Evolutionary conservation across 176 grass and related monocot species (phyloP).

Genomic region (Typha latifolia): DNA sequence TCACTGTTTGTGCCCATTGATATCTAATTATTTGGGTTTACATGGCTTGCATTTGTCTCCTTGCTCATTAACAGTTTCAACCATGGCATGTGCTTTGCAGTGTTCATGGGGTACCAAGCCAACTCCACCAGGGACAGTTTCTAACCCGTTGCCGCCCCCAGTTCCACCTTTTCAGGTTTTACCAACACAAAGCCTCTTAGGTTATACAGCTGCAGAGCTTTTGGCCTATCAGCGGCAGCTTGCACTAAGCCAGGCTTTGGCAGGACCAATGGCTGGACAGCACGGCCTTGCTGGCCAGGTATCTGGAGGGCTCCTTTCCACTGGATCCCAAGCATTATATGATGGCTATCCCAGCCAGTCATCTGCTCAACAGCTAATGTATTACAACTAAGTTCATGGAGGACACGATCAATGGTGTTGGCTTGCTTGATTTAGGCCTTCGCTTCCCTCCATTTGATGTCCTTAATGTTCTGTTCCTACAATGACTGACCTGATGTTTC

Average conservation of each 20-base stretch:
- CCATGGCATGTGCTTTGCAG: conserved; percentile 15
- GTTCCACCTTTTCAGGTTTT: conserved; percentile 44
- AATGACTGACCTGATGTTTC: neutral
- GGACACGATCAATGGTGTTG: conserved; percentile 24
- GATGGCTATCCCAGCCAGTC: conserved; percentile 61
- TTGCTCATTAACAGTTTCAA: neutral
- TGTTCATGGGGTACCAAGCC: conserved; percentile 87
- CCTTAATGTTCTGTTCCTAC: neutral
- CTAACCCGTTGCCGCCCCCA: conserved; percentile 61
- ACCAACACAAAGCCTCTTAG: conserved; percentile 43
- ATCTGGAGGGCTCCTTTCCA: conserved; percentile 51
- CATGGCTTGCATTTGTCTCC: neutral
- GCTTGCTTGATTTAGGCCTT: neutral
- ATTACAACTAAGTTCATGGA: conserved; percentile 83
- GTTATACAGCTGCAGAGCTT: conserved; percentile 51
- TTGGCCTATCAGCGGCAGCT: conserved; percentile 73
- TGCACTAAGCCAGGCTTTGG: conserved; percentile 45
- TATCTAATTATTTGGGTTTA: conserved; percentile 6
- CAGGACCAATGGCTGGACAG: conserved; percentile 50
- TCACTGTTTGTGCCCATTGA: neutral
- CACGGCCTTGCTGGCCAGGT: conserved; percentile 56
- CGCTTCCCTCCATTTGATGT: neutral
- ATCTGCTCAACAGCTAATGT: conserved; percentile 66
- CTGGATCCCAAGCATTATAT: conserved; percentile 50
- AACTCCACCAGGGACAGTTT: conserved; percentile 52